A percentile compares a stretch with the other conserved stretches of the same genome.
Evolutionary conservation across 768 basidiomycete genomes (phyloP).

Genomic region (Daedaleopsis nitida): DNA sequence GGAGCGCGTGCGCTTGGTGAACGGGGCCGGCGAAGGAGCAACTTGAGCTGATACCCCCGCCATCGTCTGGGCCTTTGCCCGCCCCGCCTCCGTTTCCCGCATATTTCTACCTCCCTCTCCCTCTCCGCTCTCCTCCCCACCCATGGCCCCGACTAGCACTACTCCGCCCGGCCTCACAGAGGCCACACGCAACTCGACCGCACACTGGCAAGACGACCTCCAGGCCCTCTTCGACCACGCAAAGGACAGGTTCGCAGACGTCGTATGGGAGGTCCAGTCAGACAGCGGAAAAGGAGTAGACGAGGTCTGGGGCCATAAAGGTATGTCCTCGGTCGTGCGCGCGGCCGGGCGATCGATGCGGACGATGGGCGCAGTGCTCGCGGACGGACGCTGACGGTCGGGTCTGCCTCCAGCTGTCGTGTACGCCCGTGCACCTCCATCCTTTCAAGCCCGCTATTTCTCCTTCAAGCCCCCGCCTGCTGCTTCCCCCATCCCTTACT

Average conservation of each 20-base stretch:
- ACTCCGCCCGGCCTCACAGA: constrained; percentile 60
- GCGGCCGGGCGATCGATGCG: background rate
- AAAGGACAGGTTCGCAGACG: constrained; percentile 95
- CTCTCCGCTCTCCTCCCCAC: background rate
- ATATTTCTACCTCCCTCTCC: constrained; percentile 1
- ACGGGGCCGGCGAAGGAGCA: background rate
- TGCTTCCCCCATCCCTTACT: constrained; percentile 51
- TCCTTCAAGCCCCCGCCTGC: constrained; percentile 65
- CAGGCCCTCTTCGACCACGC: constrained; percentile 74
- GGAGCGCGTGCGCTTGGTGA: background rate
- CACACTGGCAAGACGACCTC: constrained; percentile 81
- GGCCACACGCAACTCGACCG: constrained; percentile 67
- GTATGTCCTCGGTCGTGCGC: constrained; percentile 42
- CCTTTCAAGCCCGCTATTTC: constrained; percentile 90
- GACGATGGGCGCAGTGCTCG: background rate
- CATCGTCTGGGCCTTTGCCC: background rate
- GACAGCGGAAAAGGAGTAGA: constrained; percentile 43
- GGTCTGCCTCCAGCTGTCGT: constrained; percentile 69
- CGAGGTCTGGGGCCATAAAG: constrained; percentile 93
- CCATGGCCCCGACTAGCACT: constrained; percentile 23
- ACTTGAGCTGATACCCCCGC: constrained; percentile 4
- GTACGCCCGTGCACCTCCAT: constrained; percentile 91
- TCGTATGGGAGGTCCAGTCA: constrained; percentile 83
- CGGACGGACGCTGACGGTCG: background rate
- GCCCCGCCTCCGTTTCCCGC: background rate